Conservation (phyloP, 2,329 filamentous ascomycete genomes). For the Xylaria sp. region DNA sequence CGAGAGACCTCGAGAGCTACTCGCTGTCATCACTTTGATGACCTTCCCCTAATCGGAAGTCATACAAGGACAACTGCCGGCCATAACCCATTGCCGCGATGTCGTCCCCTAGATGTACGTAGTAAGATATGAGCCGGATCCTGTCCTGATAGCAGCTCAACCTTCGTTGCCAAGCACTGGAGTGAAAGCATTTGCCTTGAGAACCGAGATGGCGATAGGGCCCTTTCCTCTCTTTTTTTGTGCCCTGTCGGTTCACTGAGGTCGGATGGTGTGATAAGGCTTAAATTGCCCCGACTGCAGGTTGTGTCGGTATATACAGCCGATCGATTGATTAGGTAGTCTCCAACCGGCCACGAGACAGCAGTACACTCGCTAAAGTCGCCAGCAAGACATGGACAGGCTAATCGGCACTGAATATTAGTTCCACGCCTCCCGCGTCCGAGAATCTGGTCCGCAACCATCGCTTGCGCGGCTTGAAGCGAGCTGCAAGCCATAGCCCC, state of each 20-base stretch:
- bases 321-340: conserved; percentile 9
- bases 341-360: conserved; percentile 23
- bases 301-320: conserved; percentile 6
- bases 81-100: background rate
- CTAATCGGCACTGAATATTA: conserved; percentile 26
- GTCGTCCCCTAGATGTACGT: background rate
- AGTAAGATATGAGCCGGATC: background rate
- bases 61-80: conserved; percentile 9
- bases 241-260: background rate
- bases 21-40: background rate
- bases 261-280: conserved; percentile 9
- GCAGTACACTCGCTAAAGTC: conserved; percentile 14
- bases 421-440: conserved; percentile 26
- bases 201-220: background rate
- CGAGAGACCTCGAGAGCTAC: background rate
- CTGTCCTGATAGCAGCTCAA: background rate
- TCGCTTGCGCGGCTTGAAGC: conserved; percentile 16
- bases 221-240: background rate
- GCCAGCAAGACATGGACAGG: background rate
- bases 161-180: conserved; percentile 1
- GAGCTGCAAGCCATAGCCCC: conserved; percentile 6
- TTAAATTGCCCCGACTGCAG: conserved; percentile 14
- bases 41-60: background rate
- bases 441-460: conserved; percentile 18
- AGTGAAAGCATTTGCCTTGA: background rate